phyloP scores from a whole-genome alignment of 805 yeast species.

The Candida saitoana region DNA sequence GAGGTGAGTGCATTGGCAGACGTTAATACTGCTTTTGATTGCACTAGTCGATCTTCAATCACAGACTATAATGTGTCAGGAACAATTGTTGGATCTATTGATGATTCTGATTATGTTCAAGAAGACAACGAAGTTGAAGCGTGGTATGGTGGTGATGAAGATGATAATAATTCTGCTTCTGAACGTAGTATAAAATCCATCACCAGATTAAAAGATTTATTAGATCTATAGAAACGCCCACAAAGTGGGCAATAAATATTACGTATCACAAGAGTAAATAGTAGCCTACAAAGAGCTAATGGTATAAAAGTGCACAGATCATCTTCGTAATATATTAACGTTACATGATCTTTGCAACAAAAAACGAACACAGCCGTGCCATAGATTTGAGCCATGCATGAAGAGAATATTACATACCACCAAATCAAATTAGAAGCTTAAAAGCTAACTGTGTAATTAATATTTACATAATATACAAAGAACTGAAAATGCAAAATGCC shows the following conservation, averaged over 20 bases:
- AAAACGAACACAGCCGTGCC: no score
- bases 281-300: no score
- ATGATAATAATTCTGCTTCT: background rate
- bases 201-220: constrained; percentile 2
- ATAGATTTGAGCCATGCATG: no score
- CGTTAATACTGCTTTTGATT: constrained; percentile 9
- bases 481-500: background rate
- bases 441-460: background rate
- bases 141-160: background rate
- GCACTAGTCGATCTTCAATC: constrained; percentile 6
- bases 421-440: no score
- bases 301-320: no score
- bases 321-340: no score
- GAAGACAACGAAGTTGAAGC: background rate
- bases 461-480: background rate
- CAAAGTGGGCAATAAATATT: no score
- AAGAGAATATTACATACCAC: no score
- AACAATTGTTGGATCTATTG: constrained; percentile 3
- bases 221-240: background rate
- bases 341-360: no score
- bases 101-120: background rate
- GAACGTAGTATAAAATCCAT: constrained; percentile 1
- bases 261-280: no score
- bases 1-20: constrained; percentile 8
- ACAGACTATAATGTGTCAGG: constrained; percentile 9